Percentiles rank a stretch among this genome's conserved stretches.
phyloP scores from a whole-genome alignment of 257 asterid species.

The Apocynum venetum region DNA sequence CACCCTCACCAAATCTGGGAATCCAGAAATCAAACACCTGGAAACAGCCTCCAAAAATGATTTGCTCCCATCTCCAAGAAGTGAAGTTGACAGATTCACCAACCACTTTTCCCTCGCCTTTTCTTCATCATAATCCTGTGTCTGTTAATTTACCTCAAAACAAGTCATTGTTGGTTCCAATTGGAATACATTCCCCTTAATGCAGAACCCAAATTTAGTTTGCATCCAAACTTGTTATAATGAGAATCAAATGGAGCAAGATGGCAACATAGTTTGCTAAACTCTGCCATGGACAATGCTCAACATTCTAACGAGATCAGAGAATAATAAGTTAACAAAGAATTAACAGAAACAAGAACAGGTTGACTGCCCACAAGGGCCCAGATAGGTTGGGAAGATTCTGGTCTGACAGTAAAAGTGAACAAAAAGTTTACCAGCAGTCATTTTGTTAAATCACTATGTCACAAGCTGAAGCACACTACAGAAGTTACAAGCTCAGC shows the following conservation, averaged over 20 bases:
- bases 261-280: neutral
- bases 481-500: neutral
- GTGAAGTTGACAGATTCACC: slow-evolving; percentile 42
- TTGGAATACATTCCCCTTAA: neutral
- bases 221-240: neutral
- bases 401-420: neutral
- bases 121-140: slow-evolving; percentile 49
- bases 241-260: neutral
- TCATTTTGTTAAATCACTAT: too few species aligned
- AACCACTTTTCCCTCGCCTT: slow-evolving; percentile 60
- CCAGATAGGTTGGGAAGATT: neutral
- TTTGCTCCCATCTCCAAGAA: slow-evolving; percentile 53
- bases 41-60: slow-evolving; percentile 54
- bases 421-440: neutral
- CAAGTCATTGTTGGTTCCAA: neutral
- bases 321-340: neutral
- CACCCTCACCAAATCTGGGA: slow-evolving; percentile 49
- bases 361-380: neutral
- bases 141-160: slow-evolving; percentile 23
- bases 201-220: neutral
- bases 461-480: too few species aligned
- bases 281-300: neutral
- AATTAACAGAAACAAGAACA: neutral
- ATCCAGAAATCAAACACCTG: slow-evolving; percentile 50
- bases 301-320: neutral